Percentiles rank a stretch among this genome's conserved stretches.
Evolutionary conservation across 805 yeast genomes (phyloP).

Genomic region (Kuraishia ogatae): DNA sequence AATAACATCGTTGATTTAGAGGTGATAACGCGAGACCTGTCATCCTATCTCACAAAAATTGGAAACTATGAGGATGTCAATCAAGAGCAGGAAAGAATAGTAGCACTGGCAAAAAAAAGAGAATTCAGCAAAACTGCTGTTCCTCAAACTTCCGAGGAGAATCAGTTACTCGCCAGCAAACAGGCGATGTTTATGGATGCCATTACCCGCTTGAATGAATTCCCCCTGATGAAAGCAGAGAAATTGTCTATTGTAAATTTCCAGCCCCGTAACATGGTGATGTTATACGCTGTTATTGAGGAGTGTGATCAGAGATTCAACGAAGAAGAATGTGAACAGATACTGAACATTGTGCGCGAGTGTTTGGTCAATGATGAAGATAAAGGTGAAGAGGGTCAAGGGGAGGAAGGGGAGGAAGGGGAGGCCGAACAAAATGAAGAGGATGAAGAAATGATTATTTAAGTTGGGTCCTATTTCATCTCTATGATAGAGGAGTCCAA

Average conservation of each 20-base stretch:
- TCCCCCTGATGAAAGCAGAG: conserved; percentile 70
- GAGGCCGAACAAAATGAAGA: conserved; percentile 9
- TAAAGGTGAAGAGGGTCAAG: conserved; percentile 11
- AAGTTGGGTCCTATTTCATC: too few relatives aligned
- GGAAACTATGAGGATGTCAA: conserved; percentile 5
- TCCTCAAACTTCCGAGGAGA: conserved; percentile 15
- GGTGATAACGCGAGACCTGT: conserved; percentile 36
- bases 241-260: conserved; percentile 75
- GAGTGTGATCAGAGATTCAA: conserved; percentile 84
- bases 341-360: conserved; percentile 47
- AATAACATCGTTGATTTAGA: conserved; percentile 37
- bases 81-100: conserved; percentile 7
- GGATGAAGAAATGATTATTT: neutral
- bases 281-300: conserved; percentile 71
- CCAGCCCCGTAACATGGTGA: conserved; percentile 74
- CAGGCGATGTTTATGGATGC: conserved; percentile 11
- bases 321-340: conserved; percentile 54
- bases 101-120: conserved; percentile 24
- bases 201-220: conserved; percentile 36
- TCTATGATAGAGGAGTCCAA: too few relatives aligned
- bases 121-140: conserved; percentile 22
- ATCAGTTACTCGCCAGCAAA: conserved; percentile 6
- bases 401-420: conserved; percentile 14
- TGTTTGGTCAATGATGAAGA: conserved; percentile 33
- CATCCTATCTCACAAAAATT: conserved; percentile 29